phyloP scores from a whole-genome alignment of 2,329 filamentous ascomycete genomes.

The Calonectria hawksworthii region DNA sequence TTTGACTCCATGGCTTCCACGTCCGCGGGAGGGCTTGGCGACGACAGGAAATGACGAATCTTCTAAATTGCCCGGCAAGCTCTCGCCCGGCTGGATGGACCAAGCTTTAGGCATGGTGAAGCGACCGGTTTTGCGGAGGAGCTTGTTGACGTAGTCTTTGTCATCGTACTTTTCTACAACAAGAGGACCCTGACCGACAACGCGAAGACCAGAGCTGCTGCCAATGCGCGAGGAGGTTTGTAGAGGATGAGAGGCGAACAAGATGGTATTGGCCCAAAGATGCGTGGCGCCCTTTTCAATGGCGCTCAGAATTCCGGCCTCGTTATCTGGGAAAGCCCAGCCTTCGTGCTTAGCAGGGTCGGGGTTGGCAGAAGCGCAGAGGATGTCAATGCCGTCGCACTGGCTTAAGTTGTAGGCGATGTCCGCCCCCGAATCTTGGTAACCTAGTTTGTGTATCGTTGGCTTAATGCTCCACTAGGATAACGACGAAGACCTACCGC shows the following conservation, averaged over 20 bases:
- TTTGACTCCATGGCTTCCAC: conserved; percentile 37
- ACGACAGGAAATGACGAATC: conserved; percentile 30
- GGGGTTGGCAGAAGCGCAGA: conserved; percentile 20
- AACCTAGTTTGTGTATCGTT: conserved; percentile 20
- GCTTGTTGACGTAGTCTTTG: conserved; percentile 62
- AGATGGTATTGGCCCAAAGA: conserved; percentile 65
- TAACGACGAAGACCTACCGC: conserved; percentile 34
- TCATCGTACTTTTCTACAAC: conserved; percentile 65
- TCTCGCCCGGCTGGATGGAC: conserved; percentile 38
- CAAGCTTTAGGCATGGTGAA: conserved; percentile 59
- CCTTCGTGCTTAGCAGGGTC: conserved; percentile 27
- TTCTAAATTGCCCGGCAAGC: conserved; percentile 6
- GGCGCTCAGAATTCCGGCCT: conserved; percentile 45
- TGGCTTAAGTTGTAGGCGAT: conserved; percentile 37
- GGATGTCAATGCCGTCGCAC: conserved; percentile 29
- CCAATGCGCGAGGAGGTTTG: conserved; percentile 55
- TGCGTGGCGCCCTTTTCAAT: conserved; percentile 57
- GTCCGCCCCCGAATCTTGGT: conserved; percentile 38
- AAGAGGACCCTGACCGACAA: conserved; percentile 62
- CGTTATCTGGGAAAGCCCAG: conserved; percentile 38
- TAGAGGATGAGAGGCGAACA: conserved; percentile 63
- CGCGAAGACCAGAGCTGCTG: conserved; percentile 48
- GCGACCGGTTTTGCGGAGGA: conserved; percentile 51
- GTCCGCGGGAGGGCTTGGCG: conserved; percentile 37
- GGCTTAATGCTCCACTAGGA: not conserved